These are phyloP conservation scores for Plenodomus biglobosus DNA, from an alignment of 2,329 filamentous ascomycete species.

Conservation along the genomic window DNA sequence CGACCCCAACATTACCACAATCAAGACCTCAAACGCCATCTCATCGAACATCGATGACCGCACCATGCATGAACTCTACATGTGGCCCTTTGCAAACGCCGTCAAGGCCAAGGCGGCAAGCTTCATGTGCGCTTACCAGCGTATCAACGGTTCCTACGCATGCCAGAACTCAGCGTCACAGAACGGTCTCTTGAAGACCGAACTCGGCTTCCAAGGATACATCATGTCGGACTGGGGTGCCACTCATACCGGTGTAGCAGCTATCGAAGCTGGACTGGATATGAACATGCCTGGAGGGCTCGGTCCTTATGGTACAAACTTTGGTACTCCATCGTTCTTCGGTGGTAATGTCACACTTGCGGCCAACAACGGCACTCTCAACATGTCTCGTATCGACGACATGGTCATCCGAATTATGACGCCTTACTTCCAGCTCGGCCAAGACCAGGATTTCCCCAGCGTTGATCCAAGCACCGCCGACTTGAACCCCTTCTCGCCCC, in stretches of 20 bases:
- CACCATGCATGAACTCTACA: slow-evolving; percentile 66
- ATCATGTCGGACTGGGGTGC: slow-evolving; percentile 51
- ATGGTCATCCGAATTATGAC: slow-evolving; percentile 52
- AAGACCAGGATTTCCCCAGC: slow-evolving; percentile 46
- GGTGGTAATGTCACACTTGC: slow-evolving; percentile 44
- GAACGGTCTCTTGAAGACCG: slow-evolving; percentile 55
- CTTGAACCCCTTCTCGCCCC: slow-evolving; percentile 45
- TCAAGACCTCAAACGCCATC: slow-evolving; percentile 52
- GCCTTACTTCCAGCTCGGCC: slow-evolving; percentile 49
- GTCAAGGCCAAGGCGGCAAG: slow-evolving; percentile 59
- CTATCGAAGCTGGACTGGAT: slow-evolving; percentile 48
- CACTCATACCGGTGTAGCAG: slow-evolving; percentile 49
- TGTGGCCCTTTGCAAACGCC: slow-evolving; percentile 67
- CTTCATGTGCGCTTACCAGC: slow-evolving; percentile 61
- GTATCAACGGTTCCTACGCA: slow-evolving; percentile 40
- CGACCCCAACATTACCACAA: slow-evolving; percentile 61
- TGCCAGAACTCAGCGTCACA: slow-evolving; percentile 47
- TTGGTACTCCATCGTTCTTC: slow-evolving; percentile 48
- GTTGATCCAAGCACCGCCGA: slow-evolving; percentile 38
- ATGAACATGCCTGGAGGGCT: slow-evolving; percentile 50
- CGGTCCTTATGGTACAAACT: slow-evolving; percentile 32
- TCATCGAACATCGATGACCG: slow-evolving; percentile 66
- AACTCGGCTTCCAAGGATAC: slow-evolving; percentile 54
- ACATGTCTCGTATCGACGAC: slow-evolving; percentile 48
- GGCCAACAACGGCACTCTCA: slow-evolving; percentile 47